Base-by-base conservation (phyloP, 2,329 filamentous ascomycete species). In the Cladophialophora bantiana region DNA sequence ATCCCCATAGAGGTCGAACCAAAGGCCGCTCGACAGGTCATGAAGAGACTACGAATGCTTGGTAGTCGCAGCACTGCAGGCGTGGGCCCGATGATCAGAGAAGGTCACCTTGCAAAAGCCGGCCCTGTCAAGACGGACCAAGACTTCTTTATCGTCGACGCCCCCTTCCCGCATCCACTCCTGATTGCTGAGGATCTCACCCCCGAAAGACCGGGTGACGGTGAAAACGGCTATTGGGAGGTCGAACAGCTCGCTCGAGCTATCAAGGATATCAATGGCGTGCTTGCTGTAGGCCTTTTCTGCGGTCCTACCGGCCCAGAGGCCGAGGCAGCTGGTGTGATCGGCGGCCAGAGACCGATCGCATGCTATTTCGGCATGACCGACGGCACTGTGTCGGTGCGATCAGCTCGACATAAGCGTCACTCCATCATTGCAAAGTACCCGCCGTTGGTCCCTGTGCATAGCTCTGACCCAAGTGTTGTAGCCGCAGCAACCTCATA, bases 1-100 rank as follows among this genome's bases (percentile, higher is more conserved):
- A 92, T 99, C 66, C 95, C 95, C 26, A 94, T 99, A 73, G 95
- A 99, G 80, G 93, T 99, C 56, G 90, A 94, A 38, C 95, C 94
- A 26, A 86, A 95, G 71, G 89, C 93, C 50, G 91, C 91, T 34
- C 87, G 89, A 68, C 88, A 89, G 69, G 93, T 98, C 18, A 86
- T 96, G 66, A 82, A 83, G 67, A 89, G 90, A 68, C 86, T 99
- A 38, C 84, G 83, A 62, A 83, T 84, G 38, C 85, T 99, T 67
- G 95, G 95, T 42, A 90, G 90, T 53, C 80, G 86, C 54, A 82
- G 88, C 60, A 91, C 95, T 1, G 82, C 82, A 38, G 71, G 71
- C 7, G 64, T 34, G 42, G 66, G 66, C 9, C 72, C 72, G 15
- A 60, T 61, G 56, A 84, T 98, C 63, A 87, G 95, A 62, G 86